phyloP scores from a whole-genome alignment of 192 early-diverging fungal species.

The Umbelopsis sp. region DNA sequence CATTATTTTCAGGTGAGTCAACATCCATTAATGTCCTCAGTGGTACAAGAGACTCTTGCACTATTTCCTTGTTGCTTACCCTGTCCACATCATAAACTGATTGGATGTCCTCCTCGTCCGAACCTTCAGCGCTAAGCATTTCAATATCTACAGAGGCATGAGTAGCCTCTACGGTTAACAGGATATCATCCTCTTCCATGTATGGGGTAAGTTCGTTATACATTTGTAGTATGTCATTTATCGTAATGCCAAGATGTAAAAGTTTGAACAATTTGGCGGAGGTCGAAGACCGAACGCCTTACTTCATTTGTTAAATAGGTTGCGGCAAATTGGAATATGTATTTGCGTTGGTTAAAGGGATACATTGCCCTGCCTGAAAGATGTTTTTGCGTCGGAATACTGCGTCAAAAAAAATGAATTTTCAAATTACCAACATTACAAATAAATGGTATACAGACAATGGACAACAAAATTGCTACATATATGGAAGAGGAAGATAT shows the following conservation, averaged over 20 bases:
- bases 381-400: conserved; percentile 14
- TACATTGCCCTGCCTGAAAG: conserved; percentile 17
- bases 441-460: conserved; percentile 16
- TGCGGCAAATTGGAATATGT: conserved; percentile 15
- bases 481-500: conserved; percentile 9
- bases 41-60: conserved; percentile 2
- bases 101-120: neutral
- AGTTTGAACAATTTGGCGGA: neutral
- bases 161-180: conserved; percentile 2
- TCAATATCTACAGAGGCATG: conserved; percentile 10
- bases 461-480: conserved; percentile 14
- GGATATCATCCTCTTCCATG: neutral
- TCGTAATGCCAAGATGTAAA: neutral
- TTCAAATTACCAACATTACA: conserved; percentile 12
- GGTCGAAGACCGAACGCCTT: too few species aligned
- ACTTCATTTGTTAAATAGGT: conserved; percentile 12
- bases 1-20: conserved; percentile 14
- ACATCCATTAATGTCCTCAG: conserved; percentile 21
- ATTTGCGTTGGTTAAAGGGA: conserved; percentile 17
- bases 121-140: neutral
- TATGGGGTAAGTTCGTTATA: neutral
- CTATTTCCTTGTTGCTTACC: neutral
- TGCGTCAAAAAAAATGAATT: conserved; percentile 16
- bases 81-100: neutral
- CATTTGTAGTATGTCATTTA: neutral